Evolutionary conservation across 345 rosid genomes (phyloP), one percentile per base, ranked within the genome.

Genomic region (Populus davidiana): DNA sequence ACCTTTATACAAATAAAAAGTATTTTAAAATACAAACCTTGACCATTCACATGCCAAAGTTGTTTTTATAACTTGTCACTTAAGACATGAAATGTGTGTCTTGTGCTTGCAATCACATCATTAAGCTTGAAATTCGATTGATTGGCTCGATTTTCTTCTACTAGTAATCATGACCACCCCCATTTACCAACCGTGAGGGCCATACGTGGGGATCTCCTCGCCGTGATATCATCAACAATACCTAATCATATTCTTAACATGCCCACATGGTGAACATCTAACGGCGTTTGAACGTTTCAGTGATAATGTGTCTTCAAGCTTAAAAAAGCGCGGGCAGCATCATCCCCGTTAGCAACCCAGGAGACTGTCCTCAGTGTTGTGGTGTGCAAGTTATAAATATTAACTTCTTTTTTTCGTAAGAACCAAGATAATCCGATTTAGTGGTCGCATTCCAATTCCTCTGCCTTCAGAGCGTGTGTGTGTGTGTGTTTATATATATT

Each of bases 111-210:
- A 41, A 21, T 56, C 71, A 44, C 25, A 33, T 25, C 35, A 18
- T 29, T 38, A 44, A 39, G 23, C 41, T 76, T 41, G 74, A 77
- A 43, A 59, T n/a, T 11, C 62, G 43, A 33, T 20, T 43, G 79
- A 76, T 69, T 56, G 68, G 39, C 23, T 75, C 49, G 2, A 21
- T 25, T 44, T 25, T 44, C 64, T 25, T 41, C 35, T 2, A 1
- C 31, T 10, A 20, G 62, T 27, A 74, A 43, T 63, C 18, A 49
- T 67, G 49, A 36, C n/a, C 39, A 3, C 25, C 62, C 33, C 78
- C 47, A 67, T 75, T 25, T 10, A 35, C 68, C 78, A 67, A 36
- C 64, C 36, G 36, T 23, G 78, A 64, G 78, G 71, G 33, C 44
- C 64, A 23, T 10, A 13, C 67, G 74, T 49, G 74, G 61, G 59